These are phyloP conservation scores for Thelephora terrestris DNA, from an alignment of 1,284 basidiomycete species.

Conservation along the genomic window DNA sequence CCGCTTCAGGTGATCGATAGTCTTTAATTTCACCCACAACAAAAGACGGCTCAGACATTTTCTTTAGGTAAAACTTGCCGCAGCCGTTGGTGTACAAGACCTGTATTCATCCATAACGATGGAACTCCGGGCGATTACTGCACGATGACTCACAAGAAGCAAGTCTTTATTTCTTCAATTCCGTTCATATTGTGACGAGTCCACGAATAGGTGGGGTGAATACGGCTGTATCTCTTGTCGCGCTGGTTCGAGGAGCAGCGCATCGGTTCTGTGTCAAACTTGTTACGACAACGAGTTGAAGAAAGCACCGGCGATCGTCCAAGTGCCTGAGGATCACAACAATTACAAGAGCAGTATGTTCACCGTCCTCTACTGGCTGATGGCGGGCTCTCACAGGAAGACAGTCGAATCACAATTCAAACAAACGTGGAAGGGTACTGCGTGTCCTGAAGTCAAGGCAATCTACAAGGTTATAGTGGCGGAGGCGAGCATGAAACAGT, in stretches of 20 bases:
- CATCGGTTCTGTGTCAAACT: constrained; percentile 44
- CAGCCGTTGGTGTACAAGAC: background rate
- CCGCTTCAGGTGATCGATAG: too few relatives aligned
- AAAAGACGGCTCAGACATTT: background rate
- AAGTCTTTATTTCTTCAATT: constrained; percentile 7
- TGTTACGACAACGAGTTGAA: constrained; percentile 43
- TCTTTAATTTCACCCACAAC: background rate
- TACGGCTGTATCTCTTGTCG: constrained; percentile 47
- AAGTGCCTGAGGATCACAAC: constrained; percentile 44
- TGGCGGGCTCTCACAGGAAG: background rate
- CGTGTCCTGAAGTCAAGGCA: constrained; percentile 38
- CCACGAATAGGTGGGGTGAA: constrained; percentile 19
- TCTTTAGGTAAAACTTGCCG: background rate
- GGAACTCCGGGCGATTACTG: constrained; percentile 31
- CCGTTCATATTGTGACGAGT: background rate
- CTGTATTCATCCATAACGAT: background rate
- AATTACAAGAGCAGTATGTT: constrained; percentile 51
- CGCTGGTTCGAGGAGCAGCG: constrained; percentile 36
- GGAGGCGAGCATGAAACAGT: background rate
- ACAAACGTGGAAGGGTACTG: constrained; percentile 48
- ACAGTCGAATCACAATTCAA: constrained; percentile 56
- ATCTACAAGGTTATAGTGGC: constrained; percentile 48
- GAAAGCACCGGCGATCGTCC: constrained; percentile 42
- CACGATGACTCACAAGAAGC: constrained; percentile 40
- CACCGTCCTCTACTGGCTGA: background rate